Evolutionary conservation across 345 rosid species (phyloP), one percentile per base, ranked within the genome.

Genomic region (Barbarea vulgaris): DNA sequence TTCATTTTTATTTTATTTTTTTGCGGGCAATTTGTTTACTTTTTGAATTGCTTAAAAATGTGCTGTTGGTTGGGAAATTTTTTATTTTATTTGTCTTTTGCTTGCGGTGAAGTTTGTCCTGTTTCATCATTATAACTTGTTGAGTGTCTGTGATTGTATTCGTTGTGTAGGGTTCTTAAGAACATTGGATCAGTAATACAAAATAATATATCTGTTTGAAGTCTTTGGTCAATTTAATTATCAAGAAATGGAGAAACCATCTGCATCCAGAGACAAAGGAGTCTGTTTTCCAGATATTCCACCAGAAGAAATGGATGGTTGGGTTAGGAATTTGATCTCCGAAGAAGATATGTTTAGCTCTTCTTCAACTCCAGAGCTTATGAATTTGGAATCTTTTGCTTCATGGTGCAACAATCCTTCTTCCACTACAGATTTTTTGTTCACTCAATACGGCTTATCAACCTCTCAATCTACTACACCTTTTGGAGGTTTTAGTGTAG

Each of bases 391-490:
- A 62, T 44, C 80, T 28, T 81, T 80, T 79, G 87, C 84, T 72
- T 94, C 86, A 44, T 87, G 90, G 88, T 88, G 84, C 80, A 87
- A 77, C 75, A 85, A 80, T 65, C 85, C n/a, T n/a, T n/a, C 96
- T 33, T 33, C 79, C 11, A 66, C 77, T 36, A 46, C 83, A 7
- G 93, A 91, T 42, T 82, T 84, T 62, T 77, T 85, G 74, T 75
- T 82, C 66, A 64, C 84, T 24, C 78, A 91, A 27, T 80, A 66
- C 70, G 86, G 79, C 14, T 75, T 75, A 50, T 50, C 91, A 2
- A 69, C 82, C 55, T 73, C 72, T 75, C 89, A 72, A 12, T 73
- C 42, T 3, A 25, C 84, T 15, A 42, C 78, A 22, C 81, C 89
- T 39, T 85, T 57, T 47, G 59, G 80, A 12, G 72, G 85, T 24